phyloP scores from a whole-genome alignment of 306 rosid species.

The Quillaja saponaria region DNA sequence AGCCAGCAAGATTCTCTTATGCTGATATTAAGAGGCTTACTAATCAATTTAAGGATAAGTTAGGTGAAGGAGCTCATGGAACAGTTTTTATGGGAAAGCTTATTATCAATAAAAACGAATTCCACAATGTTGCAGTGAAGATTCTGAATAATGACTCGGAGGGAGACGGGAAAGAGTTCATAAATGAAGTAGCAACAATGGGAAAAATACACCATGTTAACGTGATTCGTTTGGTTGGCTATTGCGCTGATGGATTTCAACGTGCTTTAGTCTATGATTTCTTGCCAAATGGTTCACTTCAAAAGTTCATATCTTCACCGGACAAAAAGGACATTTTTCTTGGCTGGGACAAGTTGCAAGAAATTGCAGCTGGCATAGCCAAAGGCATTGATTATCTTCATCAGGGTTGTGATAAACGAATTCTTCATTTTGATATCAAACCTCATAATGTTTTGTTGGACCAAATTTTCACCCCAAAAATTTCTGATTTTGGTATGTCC shows the following conservation, averaged over 20 bases:
- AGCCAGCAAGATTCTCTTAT: constrained; percentile 41
- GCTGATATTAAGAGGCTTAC: constrained; percentile 44
- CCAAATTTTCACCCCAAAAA: constrained; percentile 12
- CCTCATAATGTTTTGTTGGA: constrained; percentile 23
- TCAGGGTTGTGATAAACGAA: constrained; percentile 39
- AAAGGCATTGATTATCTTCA: constrained; percentile 40
- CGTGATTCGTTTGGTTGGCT: constrained; percentile 24
- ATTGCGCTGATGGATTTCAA: constrained; percentile 30
- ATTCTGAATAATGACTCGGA: not conserved
- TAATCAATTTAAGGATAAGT: not conserved
- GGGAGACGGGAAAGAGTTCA: not conserved
- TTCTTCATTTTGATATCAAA: constrained; percentile 44
- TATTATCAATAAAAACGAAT: not conserved
- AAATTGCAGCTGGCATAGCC: constrained; percentile 34
- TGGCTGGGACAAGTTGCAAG: constrained; percentile 38
- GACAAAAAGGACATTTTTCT: constrained; percentile 21
- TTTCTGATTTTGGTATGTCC: constrained; percentile 16
- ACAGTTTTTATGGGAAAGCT: not conserved
- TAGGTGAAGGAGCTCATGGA: constrained; percentile 8
- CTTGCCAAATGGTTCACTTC: constrained; percentile 38
- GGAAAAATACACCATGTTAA: not conserved
- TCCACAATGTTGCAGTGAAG: not conserved
- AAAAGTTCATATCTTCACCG: constrained; percentile 22
- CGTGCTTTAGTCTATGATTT: constrained; percentile 33
- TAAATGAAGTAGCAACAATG: constrained; percentile 4